phyloP scores from a whole-genome alignment of 2,329 filamentous ascomycete species.

The Penicillium expansum region DNA sequence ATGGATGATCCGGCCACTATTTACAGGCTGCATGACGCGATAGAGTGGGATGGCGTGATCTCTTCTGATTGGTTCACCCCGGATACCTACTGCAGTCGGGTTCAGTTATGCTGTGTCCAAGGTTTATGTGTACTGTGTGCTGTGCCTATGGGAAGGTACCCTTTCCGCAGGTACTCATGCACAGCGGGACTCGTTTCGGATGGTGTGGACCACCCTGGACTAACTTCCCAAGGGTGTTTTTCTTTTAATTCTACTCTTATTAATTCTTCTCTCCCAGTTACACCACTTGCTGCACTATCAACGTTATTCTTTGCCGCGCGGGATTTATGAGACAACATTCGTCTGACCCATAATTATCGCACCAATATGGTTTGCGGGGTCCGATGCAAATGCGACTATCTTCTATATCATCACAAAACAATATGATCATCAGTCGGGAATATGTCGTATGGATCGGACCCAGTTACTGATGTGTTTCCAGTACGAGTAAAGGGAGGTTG shows the following conservation, averaged over 20 bases:
- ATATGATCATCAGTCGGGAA: conserved; percentile 3
- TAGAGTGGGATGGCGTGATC: conserved; percentile 28
- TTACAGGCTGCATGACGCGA: conserved; percentile 36
- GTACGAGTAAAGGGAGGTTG: not conserved
- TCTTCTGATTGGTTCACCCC: conserved; percentile 19
- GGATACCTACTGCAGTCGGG: conserved; percentile 18
- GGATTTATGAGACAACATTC: conserved; percentile 16
- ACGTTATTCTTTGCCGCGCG: conserved; percentile 18
- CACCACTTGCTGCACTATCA: conserved; percentile 1
- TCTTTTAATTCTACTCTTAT: too few relatives aligned
- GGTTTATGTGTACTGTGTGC: not conserved
- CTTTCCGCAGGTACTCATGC: conserved; percentile 4
- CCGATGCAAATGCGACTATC: conserved; percentile 3
- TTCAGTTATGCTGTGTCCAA: not conserved
- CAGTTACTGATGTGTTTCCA: conserved; percentile 1
- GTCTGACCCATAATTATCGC: conserved; percentile 6
- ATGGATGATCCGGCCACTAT: conserved; percentile 25
- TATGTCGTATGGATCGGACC: not conserved
- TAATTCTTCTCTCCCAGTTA: not conserved
- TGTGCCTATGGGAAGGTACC: conserved; percentile 5
- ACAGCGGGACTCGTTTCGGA: conserved; percentile 1
- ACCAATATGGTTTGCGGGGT: conserved; percentile 11
- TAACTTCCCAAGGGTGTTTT: not conserved
- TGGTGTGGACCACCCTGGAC: conserved; percentile 4
- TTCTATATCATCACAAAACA: conserved; percentile 3